Evolutionary conservation across 345 rosid species (phyloP).

Genomic region (Iberis pinnata): DNA sequence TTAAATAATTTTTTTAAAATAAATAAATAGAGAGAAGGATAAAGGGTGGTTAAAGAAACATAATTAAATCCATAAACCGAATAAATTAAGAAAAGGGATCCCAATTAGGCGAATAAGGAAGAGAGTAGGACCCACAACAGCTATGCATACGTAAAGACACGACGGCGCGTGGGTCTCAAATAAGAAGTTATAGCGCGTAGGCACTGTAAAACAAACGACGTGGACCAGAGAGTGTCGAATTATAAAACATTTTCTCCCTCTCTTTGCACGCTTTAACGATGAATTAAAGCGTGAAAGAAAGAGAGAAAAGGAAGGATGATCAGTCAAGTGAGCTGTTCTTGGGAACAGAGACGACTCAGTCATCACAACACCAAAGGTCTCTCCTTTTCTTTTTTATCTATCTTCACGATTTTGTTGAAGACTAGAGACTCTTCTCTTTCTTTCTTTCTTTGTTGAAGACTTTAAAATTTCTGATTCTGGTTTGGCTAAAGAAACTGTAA

Average conservation of each 20-base stretch:
- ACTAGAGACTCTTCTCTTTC: neutral
- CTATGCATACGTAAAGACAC: constrained; percentile 15
- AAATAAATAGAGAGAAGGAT: neutral
- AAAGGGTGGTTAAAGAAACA: constrained; percentile 17
- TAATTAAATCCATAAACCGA: constrained; percentile 12
- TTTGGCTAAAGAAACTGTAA: neutral
- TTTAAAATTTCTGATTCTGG: constrained; percentile 8
- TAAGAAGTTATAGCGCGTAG: constrained; percentile 14
- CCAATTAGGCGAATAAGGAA: neutral
- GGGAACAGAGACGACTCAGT: constrained; percentile 28
- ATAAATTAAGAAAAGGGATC: neutral
- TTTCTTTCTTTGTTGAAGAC: neutral
- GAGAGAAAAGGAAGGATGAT: constrained; percentile 18
- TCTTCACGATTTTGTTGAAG: neutral
- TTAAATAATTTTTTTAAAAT: neutral
- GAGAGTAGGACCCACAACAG: constrained; percentile 19
- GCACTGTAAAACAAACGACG: constrained; percentile 13
- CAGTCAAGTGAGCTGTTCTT: constrained; percentile 26
- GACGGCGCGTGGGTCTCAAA: constrained; percentile 20
- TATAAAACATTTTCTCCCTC: constrained; percentile 19
- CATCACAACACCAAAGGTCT: constrained; percentile 23
- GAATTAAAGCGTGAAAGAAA: constrained; percentile 26
- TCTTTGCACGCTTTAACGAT: constrained; percentile 23
- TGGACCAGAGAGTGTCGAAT: constrained; percentile 24
- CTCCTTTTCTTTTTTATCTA: neutral